Conservation (phyloP, 768 basidiomycete species). For the Tulasnella calospora region DNA sequence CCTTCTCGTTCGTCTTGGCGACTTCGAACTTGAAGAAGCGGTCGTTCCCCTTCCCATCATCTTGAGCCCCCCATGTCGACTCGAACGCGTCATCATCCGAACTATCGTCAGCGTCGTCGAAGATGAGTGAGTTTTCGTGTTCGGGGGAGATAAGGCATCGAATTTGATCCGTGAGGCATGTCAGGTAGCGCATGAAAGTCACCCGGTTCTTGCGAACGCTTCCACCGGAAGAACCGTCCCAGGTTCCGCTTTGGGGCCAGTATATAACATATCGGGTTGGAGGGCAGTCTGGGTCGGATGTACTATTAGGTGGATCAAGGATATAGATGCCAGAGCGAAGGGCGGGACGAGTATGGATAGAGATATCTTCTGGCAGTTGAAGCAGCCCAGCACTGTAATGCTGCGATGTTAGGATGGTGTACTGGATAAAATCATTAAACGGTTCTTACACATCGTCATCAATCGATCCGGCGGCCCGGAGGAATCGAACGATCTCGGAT, state of each 20-base stretch:
- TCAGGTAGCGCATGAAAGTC: conserved; percentile 62
- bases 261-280: conserved; percentile 44
- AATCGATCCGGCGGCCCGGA: conserved; percentile 39
- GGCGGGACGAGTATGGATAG: not conserved
- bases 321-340: conserved; percentile 20
- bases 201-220: conserved; percentile 50
- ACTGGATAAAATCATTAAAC: not conserved
- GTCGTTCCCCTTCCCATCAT: conserved; percentile 40
- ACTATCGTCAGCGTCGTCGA: conserved; percentile 28
- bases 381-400: not conserved
- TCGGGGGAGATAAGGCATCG: conserved; percentile 48
- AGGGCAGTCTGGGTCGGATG: not conserved
- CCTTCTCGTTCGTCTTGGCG: conserved; percentile 13
- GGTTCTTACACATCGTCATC: conserved; percentile 43
- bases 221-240: conserved; percentile 47
- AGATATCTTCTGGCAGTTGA: not conserved
- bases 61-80: conserved; percentile 26
- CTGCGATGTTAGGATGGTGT: not conserved
- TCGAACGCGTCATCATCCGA: conserved; percentile 31
- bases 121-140: conserved; percentile 44
- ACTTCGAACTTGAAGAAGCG: conserved; percentile 25
- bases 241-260: conserved; percentile 50
- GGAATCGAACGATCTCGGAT: conserved; percentile 46
- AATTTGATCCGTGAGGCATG: conserved; percentile 54
- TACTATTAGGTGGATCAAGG: not conserved